These are phyloP conservation scores for Pyropia yezoensis DNA, from an alignment of 23 red algal genomes.

Conservation along the genomic window DNA sequence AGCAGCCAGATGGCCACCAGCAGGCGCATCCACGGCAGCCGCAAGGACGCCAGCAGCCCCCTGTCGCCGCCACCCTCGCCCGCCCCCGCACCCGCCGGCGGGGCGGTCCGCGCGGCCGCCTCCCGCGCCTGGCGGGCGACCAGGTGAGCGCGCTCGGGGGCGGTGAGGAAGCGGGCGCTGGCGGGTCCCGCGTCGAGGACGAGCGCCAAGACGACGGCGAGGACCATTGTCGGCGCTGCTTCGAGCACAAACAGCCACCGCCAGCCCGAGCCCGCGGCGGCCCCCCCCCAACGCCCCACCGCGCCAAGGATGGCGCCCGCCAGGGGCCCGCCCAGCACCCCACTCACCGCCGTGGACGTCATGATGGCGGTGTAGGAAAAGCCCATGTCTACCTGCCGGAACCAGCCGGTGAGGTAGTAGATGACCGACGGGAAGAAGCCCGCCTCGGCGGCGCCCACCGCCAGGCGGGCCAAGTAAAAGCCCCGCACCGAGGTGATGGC, in stretches of 20 bases:
- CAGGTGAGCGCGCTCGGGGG: constrained; percentile 33
- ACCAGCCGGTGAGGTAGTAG: constrained; percentile 56
- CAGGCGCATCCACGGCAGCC: constrained; percentile 42
- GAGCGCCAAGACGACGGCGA: constrained; percentile 37
- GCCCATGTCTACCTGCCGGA: constrained; percentile 57
- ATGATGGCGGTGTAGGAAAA: constrained; percentile 55
- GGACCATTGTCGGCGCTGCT: constrained; percentile 29
- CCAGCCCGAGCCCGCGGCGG: constrained; percentile 26
- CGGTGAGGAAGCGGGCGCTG: constrained; percentile 29
- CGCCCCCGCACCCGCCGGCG: too few species aligned
- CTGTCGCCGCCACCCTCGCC: constrained; percentile 9
- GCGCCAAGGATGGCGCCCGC: constrained; percentile 39
- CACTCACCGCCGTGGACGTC: constrained; percentile 53
- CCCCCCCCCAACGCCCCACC: constrained; percentile 8
- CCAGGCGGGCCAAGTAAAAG: constrained; percentile 38
- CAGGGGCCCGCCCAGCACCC: constrained; percentile 36
- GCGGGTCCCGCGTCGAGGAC: constrained; percentile 30
- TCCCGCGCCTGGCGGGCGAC: constrained; percentile 32
- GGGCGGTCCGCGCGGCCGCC: constrained; percentile 8
- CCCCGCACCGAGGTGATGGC: constrained; percentile 32
- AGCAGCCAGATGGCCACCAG: constrained; percentile 43
- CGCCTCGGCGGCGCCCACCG: constrained; percentile 42
- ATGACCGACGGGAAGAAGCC: constrained; percentile 57
- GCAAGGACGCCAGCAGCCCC: constrained; percentile 25
- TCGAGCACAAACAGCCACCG: constrained; percentile 50